Evolutionary conservation across 768 basidiomycete species (phyloP).

Genomic region (Lentinula edodes): DNA sequence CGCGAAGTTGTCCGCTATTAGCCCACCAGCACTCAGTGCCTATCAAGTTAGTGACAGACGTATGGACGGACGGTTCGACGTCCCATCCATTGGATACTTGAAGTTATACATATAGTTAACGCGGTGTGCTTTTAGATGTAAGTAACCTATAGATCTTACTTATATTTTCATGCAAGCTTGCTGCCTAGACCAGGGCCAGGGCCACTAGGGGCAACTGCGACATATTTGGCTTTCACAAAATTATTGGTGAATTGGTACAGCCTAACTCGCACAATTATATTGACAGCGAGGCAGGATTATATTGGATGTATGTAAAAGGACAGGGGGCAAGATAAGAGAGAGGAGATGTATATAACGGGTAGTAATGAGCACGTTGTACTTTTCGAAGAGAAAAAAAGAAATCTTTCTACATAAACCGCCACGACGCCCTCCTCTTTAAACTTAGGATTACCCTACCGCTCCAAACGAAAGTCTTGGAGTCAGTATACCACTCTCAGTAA

Average conservation of each 20-base stretch:
- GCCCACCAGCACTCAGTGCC: constrained; percentile 40
- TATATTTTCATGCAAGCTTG: neutral
- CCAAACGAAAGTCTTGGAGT: constrained; percentile 7
- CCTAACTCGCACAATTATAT: neutral
- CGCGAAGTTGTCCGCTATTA: constrained; percentile 35
- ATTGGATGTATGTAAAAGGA: neutral
- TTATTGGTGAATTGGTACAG: neutral
- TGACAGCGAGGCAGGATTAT: constrained; percentile 1
- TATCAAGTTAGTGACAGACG: constrained; percentile 52
- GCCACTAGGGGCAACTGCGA: neutral
- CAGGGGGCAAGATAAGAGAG: neutral
- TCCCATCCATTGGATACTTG: constrained; percentile 30
- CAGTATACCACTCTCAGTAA: neutral
- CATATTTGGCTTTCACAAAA: neutral
- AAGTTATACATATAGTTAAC: neutral
- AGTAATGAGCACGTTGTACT: constrained; percentile 2
- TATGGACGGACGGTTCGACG: constrained; percentile 32
- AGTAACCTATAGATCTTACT: constrained; percentile 3
- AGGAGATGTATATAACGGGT: constrained; percentile 5
- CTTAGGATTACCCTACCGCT: neutral
- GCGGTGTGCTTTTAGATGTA: neutral
- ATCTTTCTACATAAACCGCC: neutral
- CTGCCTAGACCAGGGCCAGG: constrained; percentile 5
- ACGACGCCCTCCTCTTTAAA: constrained; percentile 7
- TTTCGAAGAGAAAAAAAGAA: neutral